Evolutionary conservation across 106 monocot genomes (phyloP).

Genomic region (Acanthochlamys bracteata): DNA sequence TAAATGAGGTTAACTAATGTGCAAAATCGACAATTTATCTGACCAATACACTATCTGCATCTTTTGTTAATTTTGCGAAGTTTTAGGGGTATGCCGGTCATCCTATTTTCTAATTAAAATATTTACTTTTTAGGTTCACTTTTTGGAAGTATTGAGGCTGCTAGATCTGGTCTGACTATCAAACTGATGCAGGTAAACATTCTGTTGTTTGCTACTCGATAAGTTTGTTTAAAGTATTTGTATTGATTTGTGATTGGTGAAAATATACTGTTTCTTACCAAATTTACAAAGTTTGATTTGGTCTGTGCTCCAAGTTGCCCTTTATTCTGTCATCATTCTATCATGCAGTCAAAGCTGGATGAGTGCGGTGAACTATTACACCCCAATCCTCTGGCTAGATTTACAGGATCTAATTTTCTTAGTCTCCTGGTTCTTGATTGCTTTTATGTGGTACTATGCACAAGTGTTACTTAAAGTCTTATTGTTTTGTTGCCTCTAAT

Average conservation of each 20-base stretch:
- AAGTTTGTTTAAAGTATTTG: not conserved
- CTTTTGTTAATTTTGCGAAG: not conserved
- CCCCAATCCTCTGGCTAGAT: too few relatives aligned
- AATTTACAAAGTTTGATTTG: too few relatives aligned
- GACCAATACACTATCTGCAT: not conserved
- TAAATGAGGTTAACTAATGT: not conserved
- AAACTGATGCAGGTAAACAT: slow-evolving; percentile 88
- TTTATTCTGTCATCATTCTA: too few relatives aligned
- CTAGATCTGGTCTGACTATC: slow-evolving; percentile 46
- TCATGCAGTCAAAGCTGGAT: too few relatives aligned
- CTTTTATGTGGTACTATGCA: too few relatives aligned
- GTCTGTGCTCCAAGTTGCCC: too few relatives aligned
- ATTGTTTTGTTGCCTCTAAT: too few relatives aligned
- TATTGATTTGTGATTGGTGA: not conserved
- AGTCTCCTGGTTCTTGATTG: too few relatives aligned
- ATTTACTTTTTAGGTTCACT: slow-evolving; percentile 53
- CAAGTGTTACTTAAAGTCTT: too few relatives aligned
- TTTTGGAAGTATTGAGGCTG: slow-evolving; percentile 56
- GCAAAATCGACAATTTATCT: not conserved
- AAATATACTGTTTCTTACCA: not conserved
- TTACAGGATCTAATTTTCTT: too few relatives aligned
- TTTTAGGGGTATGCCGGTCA: not conserved
- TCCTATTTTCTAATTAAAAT: not conserved
- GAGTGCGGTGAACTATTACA: too few relatives aligned
- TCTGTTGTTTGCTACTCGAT: not conserved